phyloP scores from a whole-genome alignment of 768 basidiomycete species.

The Boletus rubescentipes region DNA sequence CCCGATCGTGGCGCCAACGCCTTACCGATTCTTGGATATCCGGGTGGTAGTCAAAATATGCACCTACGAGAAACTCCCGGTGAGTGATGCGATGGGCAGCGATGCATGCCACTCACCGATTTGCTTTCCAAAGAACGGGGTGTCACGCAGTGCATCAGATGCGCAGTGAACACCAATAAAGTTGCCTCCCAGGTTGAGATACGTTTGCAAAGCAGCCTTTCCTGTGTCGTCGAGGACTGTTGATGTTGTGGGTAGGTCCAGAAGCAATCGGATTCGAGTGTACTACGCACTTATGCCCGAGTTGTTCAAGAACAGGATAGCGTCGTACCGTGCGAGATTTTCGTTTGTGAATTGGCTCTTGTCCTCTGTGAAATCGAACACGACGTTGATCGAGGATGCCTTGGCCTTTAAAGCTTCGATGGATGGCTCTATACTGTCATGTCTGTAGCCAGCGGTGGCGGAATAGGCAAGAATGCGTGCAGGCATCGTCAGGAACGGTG shows the following conservation, averaged over 20 bases:
- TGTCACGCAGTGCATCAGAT: constrained; percentile 57
- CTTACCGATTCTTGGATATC: constrained; percentile 62
- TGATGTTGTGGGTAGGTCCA: background rate
- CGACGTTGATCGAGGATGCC: constrained; percentile 45
- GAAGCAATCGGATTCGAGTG: background rate
- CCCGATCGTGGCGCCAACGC: background rate
- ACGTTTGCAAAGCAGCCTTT: constrained; percentile 60
- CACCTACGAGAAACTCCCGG: constrained; percentile 36
- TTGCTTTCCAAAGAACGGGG: constrained; percentile 55
- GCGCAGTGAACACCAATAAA: constrained; percentile 71
- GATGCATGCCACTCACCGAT: constrained; percentile 40
- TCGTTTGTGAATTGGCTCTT: constrained; percentile 51
- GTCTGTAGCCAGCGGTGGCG: constrained; percentile 60
- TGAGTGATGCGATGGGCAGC: constrained; percentile 1
- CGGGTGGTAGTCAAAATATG: constrained; percentile 73
- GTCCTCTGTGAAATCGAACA: constrained; percentile 69
- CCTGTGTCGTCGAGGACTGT: constrained; percentile 57
- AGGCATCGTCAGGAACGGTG: constrained; percentile 19
- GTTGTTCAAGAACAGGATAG: constrained; percentile 65
- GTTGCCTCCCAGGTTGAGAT: constrained; percentile 66
- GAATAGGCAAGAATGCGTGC: constrained; percentile 57
- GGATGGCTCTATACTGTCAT: constrained; percentile 76
- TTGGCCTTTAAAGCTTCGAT: constrained; percentile 52
- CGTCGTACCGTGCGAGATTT: constrained; percentile 57
- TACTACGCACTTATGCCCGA: constrained; percentile 62